Evolutionary conservation across 148 eudicot genomes (phyloP).

Genomic region (Talinum fruticosum): DNA sequence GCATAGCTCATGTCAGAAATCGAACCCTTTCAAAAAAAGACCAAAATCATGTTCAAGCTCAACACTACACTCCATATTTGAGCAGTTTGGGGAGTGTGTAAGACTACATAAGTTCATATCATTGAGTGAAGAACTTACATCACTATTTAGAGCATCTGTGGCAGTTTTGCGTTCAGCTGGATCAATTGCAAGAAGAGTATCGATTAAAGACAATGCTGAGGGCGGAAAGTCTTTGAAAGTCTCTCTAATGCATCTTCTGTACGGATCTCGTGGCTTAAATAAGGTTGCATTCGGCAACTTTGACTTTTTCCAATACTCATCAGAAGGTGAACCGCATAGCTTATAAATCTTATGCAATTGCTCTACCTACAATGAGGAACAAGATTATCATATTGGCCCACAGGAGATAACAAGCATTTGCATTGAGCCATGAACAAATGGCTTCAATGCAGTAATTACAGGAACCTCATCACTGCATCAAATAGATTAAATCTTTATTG

Average conservation of each 20-base stretch:
- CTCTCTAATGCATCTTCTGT: constrained; percentile 66
- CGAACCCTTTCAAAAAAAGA: background rate
- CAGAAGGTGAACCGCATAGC: constrained; percentile 85
- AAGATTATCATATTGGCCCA: background rate
- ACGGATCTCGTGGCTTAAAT: constrained; percentile 75
- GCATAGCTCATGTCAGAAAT: background rate
- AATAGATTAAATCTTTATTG: background rate
- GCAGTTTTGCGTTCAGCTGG: constrained; percentile 75
- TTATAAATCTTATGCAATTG: constrained; percentile 81
- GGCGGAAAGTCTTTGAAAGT: constrained; percentile 62
- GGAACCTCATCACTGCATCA: background rate
- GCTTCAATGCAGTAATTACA: background rate
- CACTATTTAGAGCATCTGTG: constrained; percentile 64
- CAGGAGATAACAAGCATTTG: background rate
- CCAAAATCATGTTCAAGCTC: background rate
- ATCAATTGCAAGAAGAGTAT: constrained; percentile 76
- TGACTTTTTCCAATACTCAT: constrained; percentile 80
- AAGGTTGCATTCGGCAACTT: constrained; percentile 84
- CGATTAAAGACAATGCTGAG: constrained; percentile 65
- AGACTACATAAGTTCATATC: background rate
- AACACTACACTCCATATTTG: background rate
- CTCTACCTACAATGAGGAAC: constrained; percentile 47
- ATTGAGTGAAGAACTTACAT: constrained; percentile 19
- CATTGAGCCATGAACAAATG: background rate
- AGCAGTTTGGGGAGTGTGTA: background rate